Percentiles rank a stretch among this genome's conserved stretches.
phyloP scores from a whole-genome alignment of 2,329 filamentous ascomycete genomes.

The Dactylellina cionopaga region DNA sequence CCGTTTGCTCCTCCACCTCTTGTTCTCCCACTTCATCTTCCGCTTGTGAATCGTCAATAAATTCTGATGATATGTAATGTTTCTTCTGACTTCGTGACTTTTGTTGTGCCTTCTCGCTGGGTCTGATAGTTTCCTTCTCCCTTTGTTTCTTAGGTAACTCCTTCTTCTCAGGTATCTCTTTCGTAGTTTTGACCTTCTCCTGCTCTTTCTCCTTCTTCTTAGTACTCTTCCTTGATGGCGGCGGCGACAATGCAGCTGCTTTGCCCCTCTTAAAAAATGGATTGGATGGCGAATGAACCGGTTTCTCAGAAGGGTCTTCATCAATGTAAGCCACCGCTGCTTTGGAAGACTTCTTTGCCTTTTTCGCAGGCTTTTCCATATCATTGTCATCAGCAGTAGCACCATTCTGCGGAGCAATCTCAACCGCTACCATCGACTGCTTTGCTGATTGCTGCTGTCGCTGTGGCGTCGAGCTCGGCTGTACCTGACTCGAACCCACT shows the following conservation, averaged over 20 bases:
- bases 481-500: neutral
- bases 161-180: neutral
- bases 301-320: neutral
- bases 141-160: neutral
- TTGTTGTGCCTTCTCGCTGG: neutral
- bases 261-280: constrained; percentile 4
- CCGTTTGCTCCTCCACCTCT: neutral
- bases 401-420: neutral
- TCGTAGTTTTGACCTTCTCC: neutral
- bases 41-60: constrained; percentile 12
- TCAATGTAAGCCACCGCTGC: neutral
- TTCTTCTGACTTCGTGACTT: constrained; percentile 7
- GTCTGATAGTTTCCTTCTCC: neutral
- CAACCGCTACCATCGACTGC: neutral
- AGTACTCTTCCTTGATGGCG: neutral
- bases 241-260: neutral
- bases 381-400: neutral
- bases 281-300: constrained; percentile 28
- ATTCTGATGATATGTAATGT: constrained; percentile 8
- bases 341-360: constrained; percentile 8
- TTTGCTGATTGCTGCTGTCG: neutral
- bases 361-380: neutral
- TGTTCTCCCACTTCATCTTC: neutral
- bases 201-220: constrained; percentile 4
- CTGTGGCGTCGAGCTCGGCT: neutral